Base-by-base conservation (phyloP, 345 rosid species). In the Bruguiera sexangula region DNA sequence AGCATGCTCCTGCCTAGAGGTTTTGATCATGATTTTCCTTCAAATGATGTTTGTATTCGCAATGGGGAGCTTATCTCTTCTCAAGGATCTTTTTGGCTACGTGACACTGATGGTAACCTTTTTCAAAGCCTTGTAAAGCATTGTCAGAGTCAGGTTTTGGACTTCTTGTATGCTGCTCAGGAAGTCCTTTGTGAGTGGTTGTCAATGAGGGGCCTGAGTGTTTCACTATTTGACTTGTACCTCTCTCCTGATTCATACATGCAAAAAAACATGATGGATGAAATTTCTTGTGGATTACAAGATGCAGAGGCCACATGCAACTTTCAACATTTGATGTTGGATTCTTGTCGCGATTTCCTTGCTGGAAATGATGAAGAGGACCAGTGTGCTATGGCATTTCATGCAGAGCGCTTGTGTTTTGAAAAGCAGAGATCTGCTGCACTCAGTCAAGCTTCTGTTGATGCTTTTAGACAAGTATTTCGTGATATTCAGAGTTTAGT, bases 141-240 rank as follows among this genome's bases (percentile, higher is more conserved):
- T 16, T 74, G 69, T 62, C 85, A 73, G 68, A 78, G 67, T 62
- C 76, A 76, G 72, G 79, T 80, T 56, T 88, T 95, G n/a, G 90
- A 90, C 46, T 75, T 90, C 76, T 69, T 95, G 71, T 70, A 79
- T 72, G 73, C 77, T 16, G 87, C 92, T 58, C 99, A 95, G 78
- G 88, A 84, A 83, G 86, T 86, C 83, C 88, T 95, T 52, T 92
- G 96, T 21, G 91, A 95, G 79, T 92, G 96, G 97, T 70, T 95
- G 80, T 78, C 86, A 50, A 77, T 61, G 79, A 84, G 94, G 62
- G 99, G 99, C 11, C 68, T 90, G 46, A 95, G 96, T 26, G 96
- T 92, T 37, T 88, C 99, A 1, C 87, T 95, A 10, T 73, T 80
- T n/a, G 99, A 95, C 68, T 65, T 95, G 57, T 90, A 83, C 74